Evolutionary conservation across 78 protist species (phyloP).

Genomic region (Dictyostelium purpureum): DNA sequence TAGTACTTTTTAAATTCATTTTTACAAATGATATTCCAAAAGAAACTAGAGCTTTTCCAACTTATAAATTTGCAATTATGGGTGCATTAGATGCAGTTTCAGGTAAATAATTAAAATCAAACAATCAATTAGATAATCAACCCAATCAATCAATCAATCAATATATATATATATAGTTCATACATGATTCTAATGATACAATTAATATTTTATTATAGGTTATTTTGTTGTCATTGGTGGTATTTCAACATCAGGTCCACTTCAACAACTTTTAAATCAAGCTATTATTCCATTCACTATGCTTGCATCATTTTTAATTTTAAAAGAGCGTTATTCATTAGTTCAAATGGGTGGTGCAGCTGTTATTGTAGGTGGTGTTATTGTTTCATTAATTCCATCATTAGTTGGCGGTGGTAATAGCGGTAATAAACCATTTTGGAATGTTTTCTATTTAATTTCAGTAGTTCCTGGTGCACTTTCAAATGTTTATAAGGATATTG

Average conservation of each 20-base stretch:
- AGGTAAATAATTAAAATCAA: too few relatives aligned
- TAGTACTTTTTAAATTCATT: not conserved
- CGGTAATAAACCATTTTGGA: conserved; percentile 61
- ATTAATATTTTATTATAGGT: too few relatives aligned
- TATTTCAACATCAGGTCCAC: conserved; percentile 59
- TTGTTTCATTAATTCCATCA: conserved; percentile 32
- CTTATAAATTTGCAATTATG: conserved; percentile 43
- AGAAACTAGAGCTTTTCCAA: conserved; percentile 50
- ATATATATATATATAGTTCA: too few relatives aligned
- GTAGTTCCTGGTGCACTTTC: conserved; percentile 55
- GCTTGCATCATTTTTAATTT: conserved; percentile 25
- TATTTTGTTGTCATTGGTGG: conserved; percentile 75
- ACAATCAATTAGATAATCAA: too few relatives aligned
- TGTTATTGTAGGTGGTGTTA: conserved; percentile 61
- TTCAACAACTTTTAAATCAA: conserved; percentile 72
- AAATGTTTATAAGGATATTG: conserved; percentile 66
- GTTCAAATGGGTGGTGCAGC: conserved; percentile 53
- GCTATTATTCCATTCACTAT: conserved; percentile 71
- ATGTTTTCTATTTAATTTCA: conserved; percentile 42
- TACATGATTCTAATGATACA: too few relatives aligned
- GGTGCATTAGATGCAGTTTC: conserved; percentile 67
- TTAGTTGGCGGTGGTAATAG: conserved; percentile 11
- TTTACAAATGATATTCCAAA: conserved; percentile 54
- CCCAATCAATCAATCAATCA: too few relatives aligned
- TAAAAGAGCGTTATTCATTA: conserved; percentile 39